phyloP scores from a whole-genome alignment of 2,329 filamentous ascomycete genomes.

The Rhinocladiella similis region DNA sequence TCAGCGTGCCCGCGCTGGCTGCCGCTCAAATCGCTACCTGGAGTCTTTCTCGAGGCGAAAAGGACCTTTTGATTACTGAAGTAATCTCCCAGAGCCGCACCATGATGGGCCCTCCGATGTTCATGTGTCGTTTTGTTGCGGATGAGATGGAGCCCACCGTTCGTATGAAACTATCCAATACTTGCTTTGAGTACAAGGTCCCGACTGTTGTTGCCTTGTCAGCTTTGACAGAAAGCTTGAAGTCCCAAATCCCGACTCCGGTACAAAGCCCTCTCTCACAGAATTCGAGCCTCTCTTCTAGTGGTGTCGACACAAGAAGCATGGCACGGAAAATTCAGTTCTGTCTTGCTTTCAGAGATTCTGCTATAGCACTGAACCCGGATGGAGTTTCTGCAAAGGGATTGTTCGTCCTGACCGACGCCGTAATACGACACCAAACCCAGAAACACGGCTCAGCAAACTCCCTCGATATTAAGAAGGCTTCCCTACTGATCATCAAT shows the following conservation, averaged over 20 bases:
- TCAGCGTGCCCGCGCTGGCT: conserved; percentile 78
- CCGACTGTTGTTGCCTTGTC: conserved; percentile 78
- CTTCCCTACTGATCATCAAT: conserved; percentile 80
- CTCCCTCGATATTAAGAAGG: conserved; percentile 71
- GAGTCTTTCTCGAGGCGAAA: conserved; percentile 62
- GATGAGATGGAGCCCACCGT: conserved; percentile 92
- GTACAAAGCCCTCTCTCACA: conserved; percentile 58
- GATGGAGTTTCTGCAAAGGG: conserved; percentile 73
- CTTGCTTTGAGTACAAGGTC: conserved; percentile 86
- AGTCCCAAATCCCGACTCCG: conserved; percentile 63
- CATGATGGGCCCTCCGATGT: conserved; percentile 53
- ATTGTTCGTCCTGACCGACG: conserved; percentile 75
- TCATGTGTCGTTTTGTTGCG: conserved; percentile 88
- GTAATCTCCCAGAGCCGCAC: conserved; percentile 45
- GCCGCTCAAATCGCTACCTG: conserved; percentile 72
- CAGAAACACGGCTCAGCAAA: conserved; percentile 65
- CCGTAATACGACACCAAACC: conserved; percentile 67
- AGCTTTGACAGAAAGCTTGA: conserved; percentile 66
- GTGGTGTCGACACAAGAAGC: conserved; percentile 14
- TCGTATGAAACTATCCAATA: conserved; percentile 81
- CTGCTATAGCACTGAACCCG: conserved; percentile 81
- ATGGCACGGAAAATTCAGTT: conserved; percentile 53
- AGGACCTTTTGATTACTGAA: conserved; percentile 71
- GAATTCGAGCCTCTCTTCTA: conserved; percentile 22
- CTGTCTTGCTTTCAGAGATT: conserved; percentile 72